Evolutionary conservation across 2,329 filamentous ascomycete species (phyloP), one percentile per base, ranked within the genome.

Genomic region (Cadophora gregata): DNA sequence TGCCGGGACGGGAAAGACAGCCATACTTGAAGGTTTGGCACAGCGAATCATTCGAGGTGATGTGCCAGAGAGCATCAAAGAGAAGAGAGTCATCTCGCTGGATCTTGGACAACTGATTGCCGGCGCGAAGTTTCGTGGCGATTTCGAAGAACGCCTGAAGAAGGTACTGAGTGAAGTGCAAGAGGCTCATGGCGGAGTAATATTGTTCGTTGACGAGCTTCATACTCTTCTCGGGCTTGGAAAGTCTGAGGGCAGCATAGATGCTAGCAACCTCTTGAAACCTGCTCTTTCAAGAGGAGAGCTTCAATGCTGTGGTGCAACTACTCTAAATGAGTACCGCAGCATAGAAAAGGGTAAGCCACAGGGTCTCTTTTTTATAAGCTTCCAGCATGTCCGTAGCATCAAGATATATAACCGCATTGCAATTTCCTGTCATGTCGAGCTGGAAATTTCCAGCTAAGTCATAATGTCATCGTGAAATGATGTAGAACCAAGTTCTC

Each of bases 101-200:
- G 96, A 99, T 74, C 84, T 99, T 5, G 96, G 96, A 1, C 93
- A 93, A 42, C 86, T 99, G 19, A 97, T 99, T 74, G 96, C 96
- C 1, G 96, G 96, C 59, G 94, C 96, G 51, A 98, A 97, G 76
- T 99, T 96, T 75, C 84, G 96, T 58, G 96, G 96, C 59, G 96
- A 99, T 74, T 98, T 99, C 67, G 96, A 99, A 77, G 96, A 99
- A 77, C 85, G 96, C 50, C 77, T 98, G 67, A 98, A 98, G 79
- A 90, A 90, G 71, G 93, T 98, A 1, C 79, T 99, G 76, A 93
- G 91, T 74, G 96, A 98, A 78, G 94, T 76, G 1, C 88, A 97
- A 78, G 89, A 96, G 70, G 92, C 95, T 1, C 84, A 97, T 61
- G 96, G 96, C 38, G 88, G 92, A 64, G 90, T 98, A 4, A 97